phyloP scores from a whole-genome alignment of 768 basidiomycete species.

The Tricholoma hemisulphureum region DNA sequence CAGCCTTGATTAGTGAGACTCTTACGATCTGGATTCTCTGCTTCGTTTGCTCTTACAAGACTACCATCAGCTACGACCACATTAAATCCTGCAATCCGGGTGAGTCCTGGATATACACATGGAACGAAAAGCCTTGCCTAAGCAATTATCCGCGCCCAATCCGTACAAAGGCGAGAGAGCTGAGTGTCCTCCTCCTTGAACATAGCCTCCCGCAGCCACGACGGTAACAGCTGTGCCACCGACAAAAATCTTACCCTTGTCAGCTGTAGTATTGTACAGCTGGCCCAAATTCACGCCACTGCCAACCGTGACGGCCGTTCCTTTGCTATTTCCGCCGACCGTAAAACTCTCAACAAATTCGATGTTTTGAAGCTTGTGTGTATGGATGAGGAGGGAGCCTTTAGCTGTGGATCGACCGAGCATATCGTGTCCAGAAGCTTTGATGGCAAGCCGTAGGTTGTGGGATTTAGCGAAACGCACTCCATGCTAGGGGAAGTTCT shows the following conservation, averaged over 20 bases:
- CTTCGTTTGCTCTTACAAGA: background rate
- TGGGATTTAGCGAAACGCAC: conserved; percentile 27
- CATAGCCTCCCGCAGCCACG: conserved; percentile 31
- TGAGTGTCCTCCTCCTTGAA: conserved; percentile 35
- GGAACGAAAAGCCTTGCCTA: conserved; percentile 8
- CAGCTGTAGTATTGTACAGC: conserved; percentile 21
- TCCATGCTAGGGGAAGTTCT: conserved; percentile 27
- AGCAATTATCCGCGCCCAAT: conserved; percentile 21
- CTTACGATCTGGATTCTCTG: background rate
- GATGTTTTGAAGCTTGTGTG: conserved; percentile 25
- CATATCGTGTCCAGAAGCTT: conserved; percentile 34
- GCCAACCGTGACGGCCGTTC: conserved; percentile 27
- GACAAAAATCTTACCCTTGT: conserved; percentile 23
- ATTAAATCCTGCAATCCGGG: background rate
- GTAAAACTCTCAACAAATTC: conserved; percentile 19
- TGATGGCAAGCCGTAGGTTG: conserved; percentile 31
- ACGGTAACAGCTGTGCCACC: conserved; percentile 28
- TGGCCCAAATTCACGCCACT: conserved; percentile 24
- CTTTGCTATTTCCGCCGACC: conserved; percentile 15
- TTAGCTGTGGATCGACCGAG: conserved; percentile 36
- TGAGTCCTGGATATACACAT: background rate
- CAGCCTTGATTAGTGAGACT: background rate
- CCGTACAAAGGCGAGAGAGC: conserved; percentile 26
- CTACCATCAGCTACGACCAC: background rate
- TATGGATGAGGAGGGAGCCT: conserved; percentile 31